These are phyloP conservation scores for Suillus subalutaceus DNA, from an alignment of 768 basidiomycete species.

Conservation along the genomic window DNA sequence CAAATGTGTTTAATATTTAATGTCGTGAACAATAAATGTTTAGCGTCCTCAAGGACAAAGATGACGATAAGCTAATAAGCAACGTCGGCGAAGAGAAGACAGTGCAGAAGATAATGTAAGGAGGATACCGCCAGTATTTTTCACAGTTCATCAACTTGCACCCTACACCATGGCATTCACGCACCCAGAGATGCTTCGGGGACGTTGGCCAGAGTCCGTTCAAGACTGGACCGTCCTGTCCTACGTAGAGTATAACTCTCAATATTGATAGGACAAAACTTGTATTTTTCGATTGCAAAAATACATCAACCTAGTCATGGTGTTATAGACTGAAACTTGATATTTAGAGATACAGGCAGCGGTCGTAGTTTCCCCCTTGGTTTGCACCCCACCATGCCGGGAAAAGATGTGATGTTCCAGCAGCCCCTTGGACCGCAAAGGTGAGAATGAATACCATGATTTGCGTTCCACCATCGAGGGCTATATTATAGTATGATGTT, in stretches of 20 bases:
- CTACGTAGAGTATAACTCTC: neutral
- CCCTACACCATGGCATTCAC: no score
- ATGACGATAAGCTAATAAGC: no score
- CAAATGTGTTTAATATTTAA: no score
- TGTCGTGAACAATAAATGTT: no score
- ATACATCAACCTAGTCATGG: neutral
- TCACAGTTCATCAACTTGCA: no score
- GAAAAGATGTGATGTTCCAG: conserved; percentile 49
- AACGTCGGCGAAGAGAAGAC: no score
- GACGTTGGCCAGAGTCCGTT: no score
- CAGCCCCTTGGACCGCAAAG: conserved; percentile 52
- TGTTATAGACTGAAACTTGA: neutral
- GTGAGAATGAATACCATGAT: conserved; percentile 60
- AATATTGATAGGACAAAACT: neutral
- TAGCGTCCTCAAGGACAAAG: no score
- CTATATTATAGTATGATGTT: conserved; percentile 15
- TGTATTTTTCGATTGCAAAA: neutral
- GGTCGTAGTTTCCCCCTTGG: conserved; percentile 40
- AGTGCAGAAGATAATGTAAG: no score
- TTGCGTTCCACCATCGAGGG: conserved; percentile 44
- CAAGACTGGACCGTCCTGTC: no score
- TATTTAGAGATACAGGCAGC: conserved; percentile 3
- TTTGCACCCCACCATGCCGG: conserved; percentile 60
- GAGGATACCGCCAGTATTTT: no score
- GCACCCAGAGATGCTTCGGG: no score